A percentile compares a stretch with the other conserved stretches of the same genome.
These are phyloP conservation scores for Bipolaris oryzae DNA, from an alignment of 2,329 filamentous ascomycete genomes.

Conservation along the genomic window DNA sequence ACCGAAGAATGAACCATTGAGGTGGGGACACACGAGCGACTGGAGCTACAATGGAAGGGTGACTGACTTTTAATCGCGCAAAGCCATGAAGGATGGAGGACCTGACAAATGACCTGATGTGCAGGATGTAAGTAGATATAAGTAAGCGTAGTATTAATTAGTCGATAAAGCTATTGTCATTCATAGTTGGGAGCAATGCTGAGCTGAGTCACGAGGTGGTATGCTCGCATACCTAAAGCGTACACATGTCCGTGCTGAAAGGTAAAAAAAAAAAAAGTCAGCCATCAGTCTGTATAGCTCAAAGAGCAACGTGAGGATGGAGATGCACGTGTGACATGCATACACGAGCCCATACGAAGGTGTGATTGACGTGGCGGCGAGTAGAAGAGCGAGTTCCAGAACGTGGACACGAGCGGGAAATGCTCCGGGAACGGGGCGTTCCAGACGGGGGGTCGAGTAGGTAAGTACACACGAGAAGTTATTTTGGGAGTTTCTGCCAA, in stretches of 20 bases:
- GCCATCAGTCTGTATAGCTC: neutral
- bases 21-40: constrained; percentile 78
- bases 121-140: too few species aligned
- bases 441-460: neutral
- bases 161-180: too few species aligned
- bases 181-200: too few species aligned
- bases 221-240: too few species aligned
- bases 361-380: neutral
- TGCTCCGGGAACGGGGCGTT: neutral
- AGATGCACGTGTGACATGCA: neutral
- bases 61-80: constrained; percentile 72
- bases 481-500: too few species aligned
- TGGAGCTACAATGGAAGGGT: constrained; percentile 97
- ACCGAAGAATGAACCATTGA: constrained; percentile 93
- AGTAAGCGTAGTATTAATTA: too few species aligned
- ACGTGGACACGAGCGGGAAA: neutral
- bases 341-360: neutral
- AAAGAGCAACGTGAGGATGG: neutral
- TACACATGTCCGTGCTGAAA: neutral
- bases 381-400: neutral
- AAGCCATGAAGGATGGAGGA: neutral
- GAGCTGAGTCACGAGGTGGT: too few species aligned
- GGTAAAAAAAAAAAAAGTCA: neutral
- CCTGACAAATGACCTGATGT: too few species aligned
- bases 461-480: too few species aligned